Percentiles rank a stretch among this genome's conserved stretches.
Evolutionary conservation across 1,284 basidiomycete genomes (phyloP).

Genomic region (Austroboletus niveus): DNA sequence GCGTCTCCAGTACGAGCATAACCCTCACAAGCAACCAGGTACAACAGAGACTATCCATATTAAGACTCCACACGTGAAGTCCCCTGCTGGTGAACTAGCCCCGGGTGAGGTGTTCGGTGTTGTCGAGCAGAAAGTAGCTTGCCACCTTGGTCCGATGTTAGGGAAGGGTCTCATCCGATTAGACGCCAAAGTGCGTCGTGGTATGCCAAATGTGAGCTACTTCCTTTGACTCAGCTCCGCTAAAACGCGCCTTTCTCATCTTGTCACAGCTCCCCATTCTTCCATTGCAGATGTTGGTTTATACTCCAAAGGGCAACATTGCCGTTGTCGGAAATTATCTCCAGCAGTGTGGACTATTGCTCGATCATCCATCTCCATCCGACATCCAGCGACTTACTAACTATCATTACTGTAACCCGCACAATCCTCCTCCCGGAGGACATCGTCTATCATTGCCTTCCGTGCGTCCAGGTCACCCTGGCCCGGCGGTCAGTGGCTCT

Average conservation of each 20-base stretch:
- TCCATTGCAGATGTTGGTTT: slow-evolving; percentile 83
- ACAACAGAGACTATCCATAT: slow-evolving; percentile 82
- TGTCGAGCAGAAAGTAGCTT: slow-evolving; percentile 80
- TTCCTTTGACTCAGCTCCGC: slow-evolving; percentile 6
- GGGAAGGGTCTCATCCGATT: slow-evolving; percentile 80
- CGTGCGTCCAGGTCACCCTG: slow-evolving; percentile 42
- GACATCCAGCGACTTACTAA: slow-evolving; percentile 58
- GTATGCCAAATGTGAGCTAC: slow-evolving; percentile 53
- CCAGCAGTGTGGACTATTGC: slow-evolving; percentile 61
- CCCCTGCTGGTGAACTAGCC: slow-evolving; percentile 48
- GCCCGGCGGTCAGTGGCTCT: slow-evolving; percentile 39
- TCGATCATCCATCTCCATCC: slow-evolving; percentile 76
- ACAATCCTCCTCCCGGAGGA: slow-evolving; percentile 77
- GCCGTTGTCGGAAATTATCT: slow-evolving; percentile 77
- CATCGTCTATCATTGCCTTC: slow-evolving; percentile 45
- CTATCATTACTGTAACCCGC: slow-evolving; percentile 85
- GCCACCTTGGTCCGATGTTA: slow-evolving; percentile 76
- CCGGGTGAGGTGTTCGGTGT: slow-evolving; percentile 76
- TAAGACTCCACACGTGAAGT: slow-evolving; percentile 57
- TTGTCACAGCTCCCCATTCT: slow-evolving; percentile 68
- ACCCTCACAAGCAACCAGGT: slow-evolving; percentile 48
- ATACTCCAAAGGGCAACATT: slow-evolving; percentile 91
- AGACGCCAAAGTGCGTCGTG: slow-evolving; percentile 76
- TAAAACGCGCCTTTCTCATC: slow-evolving; percentile 21
- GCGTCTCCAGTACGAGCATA: slow-evolving; percentile 70